phyloP scores from a whole-genome alignment of 2,329 filamentous ascomycete genomes.

The Arthrobotrys musiformis region DNA sequence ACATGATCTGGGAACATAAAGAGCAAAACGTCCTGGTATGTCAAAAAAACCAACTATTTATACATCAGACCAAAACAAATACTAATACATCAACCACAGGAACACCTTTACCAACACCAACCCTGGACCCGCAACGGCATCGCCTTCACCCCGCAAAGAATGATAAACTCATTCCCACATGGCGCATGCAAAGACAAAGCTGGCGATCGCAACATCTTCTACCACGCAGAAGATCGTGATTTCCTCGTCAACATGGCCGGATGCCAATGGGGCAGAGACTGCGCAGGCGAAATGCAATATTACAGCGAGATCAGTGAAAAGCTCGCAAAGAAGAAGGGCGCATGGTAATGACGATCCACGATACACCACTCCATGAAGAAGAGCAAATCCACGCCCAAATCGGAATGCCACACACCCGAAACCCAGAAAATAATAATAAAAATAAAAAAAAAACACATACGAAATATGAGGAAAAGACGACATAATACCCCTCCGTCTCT shows the following conservation, averaged over 20 bases:
- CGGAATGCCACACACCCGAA: too few species aligned
- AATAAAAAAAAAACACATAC: neutral
- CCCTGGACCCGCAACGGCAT: constrained; percentile 91
- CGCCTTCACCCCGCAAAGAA: constrained; percentile 88
- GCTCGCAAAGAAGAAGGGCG: constrained; percentile 85
- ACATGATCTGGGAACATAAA: constrained; percentile 99
- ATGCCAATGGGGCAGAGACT: constrained; percentile 95
- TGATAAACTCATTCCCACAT: constrained; percentile 91
- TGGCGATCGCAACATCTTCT: constrained; percentile 82
- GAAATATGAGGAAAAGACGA: neutral
- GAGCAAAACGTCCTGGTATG: constrained; percentile 84
- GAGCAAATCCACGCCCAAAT: too few species aligned
- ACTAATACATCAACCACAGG: constrained; percentile 62
- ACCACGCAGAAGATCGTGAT: constrained; percentile 83
- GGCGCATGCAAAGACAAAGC: constrained; percentile 85
- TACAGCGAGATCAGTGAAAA: constrained; percentile 91
- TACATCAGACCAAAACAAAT: neutral
- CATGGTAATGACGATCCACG: constrained; percentile 64
- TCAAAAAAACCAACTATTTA: too few species aligned
- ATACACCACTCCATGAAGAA: too few species aligned
- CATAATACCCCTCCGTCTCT: neutral
- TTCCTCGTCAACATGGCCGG: constrained; percentile 99
- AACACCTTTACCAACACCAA: constrained; percentile 89
- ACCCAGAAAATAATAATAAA: too few species aligned
- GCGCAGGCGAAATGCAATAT: constrained; percentile 97